A percentile compares a stretch with the other conserved stretches of the same genome.
Conservation (phyloP, 2,329 filamentous ascomycete genomes). For the Fusarium fujikuroi region DNA sequence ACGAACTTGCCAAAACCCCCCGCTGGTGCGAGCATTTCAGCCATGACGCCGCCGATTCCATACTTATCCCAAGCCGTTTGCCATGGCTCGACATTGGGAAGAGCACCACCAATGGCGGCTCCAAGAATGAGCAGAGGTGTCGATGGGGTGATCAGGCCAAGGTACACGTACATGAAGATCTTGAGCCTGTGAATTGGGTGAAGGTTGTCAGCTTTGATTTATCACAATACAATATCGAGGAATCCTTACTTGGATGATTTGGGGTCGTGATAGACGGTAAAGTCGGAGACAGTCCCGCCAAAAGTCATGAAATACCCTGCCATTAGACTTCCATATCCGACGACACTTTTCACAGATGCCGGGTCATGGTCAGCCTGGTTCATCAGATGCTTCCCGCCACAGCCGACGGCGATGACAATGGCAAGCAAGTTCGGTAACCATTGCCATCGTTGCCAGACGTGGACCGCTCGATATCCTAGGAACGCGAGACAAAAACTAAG, state of each 20-base stretch:
- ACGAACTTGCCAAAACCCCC: constrained; percentile 52
- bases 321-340: constrained; percentile 59
- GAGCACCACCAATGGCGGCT: constrained; percentile 52
- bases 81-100: constrained; percentile 47
- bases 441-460: constrained; percentile 65
- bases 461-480: constrained; percentile 64
- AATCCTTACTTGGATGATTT: constrained; percentile 35
- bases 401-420: constrained; percentile 63
- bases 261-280: constrained; percentile 62
- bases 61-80: constrained; percentile 44
- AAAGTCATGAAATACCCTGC: constrained; percentile 66
- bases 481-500: constrained; percentile 65
- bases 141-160: constrained; percentile 56
- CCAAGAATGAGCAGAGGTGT: constrained; percentile 53
- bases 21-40: constrained; percentile 47
- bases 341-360: constrained; percentile 51
- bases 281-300: constrained; percentile 66
- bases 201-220: constrained; percentile 49
- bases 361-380: constrained; percentile 56
- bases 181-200: constrained; percentile 44
- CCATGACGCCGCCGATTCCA: constrained; percentile 47
- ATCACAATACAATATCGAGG: not conserved
- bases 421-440: constrained; percentile 66
- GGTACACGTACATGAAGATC: constrained; percentile 54
- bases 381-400: constrained; percentile 60